Base-by-base conservation (phyloP, 2,329 filamentous ascomycete genomes). In the Elsinoe arachidis region DNA sequence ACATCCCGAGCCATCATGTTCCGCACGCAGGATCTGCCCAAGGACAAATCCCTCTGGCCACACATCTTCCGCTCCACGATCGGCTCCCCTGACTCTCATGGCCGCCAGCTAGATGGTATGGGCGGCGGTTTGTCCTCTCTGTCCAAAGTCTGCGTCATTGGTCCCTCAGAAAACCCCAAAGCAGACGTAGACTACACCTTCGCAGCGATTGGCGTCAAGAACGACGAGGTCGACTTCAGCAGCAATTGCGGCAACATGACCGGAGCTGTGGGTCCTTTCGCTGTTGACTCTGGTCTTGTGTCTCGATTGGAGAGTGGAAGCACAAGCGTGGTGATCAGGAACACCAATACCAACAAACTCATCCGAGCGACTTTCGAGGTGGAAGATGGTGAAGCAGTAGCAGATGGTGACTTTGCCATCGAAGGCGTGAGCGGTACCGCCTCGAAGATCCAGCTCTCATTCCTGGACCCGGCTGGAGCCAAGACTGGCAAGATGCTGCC, bases 181-280 rank as follows among this genome's bases (percentile, higher is more conserved):
- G 78, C 77, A 0, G 80, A 88, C 61, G 75, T 88, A 11, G 82
- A 87, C 59, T 89, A 85, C 65, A 90, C 85, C 0, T 90, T 90
- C 66, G 80, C 85, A 1, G 82, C 84, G 38, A 73, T 89, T 5
- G 85, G 85, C 2, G 79, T 89, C 56, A 78, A 79, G 55, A 77
- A 84, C 62, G 73, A 73, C 3, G 70, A 74, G 33, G 76, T 90
- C 2, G 86, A 89, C 64, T 78, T 81, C 64, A 81, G 83, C 0
- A 82, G 85, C 21, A 90, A 88, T 63, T 89, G 86, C 66, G 86
- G 86, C n/a, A 89, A 89, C 67, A 86, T 90, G 83, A 81, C 76
- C 5, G 77, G 80, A 39, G 78, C 82, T 0, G 78, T 89, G 46
- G 87, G 85, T 0, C 85, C 86, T 0, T 84, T 81, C 65, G 82